A percentile compares a stretch with the other conserved stretches of the same genome.
Evolutionary conservation across 2,329 filamentous ascomycete genomes (phyloP).

Genomic region (Aspergillus texensis): DNA sequence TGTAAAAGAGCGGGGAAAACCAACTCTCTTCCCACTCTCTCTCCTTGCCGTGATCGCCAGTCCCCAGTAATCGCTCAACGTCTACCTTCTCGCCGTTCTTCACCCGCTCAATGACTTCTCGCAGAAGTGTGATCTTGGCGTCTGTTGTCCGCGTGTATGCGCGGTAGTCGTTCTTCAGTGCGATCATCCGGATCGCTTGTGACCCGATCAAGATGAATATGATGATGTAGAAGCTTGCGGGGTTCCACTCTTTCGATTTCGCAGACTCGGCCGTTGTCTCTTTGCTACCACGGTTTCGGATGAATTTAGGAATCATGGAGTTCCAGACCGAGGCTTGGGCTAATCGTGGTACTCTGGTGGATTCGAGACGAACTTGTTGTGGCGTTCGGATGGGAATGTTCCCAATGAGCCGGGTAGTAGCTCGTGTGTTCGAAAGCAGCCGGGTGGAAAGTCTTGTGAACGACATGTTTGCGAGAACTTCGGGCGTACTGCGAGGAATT

Average conservation of each 20-base stretch:
- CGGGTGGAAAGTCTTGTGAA: background rate
- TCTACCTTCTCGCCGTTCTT: slow-evolving; percentile 67
- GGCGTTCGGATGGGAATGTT: slow-evolving; percentile 3
- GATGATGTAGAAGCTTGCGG: slow-evolving; percentile 78
- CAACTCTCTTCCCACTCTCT: slow-evolving; percentile 84
- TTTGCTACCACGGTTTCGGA: slow-evolving; percentile 41
- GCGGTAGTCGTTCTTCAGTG: slow-evolving; percentile 72
- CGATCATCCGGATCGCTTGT: slow-evolving; percentile 91
- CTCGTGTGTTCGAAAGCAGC: background rate
- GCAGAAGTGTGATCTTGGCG: slow-evolving; percentile 73
- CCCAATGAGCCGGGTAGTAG: background rate
- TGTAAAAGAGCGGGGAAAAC: slow-evolving; percentile 27
- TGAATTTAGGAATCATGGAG: slow-evolving; percentile 65
- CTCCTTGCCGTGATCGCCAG: slow-evolving; percentile 74
- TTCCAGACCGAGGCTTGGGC: slow-evolving; percentile 68
- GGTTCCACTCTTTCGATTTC: slow-evolving; percentile 71
- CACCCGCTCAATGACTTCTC: slow-evolving; percentile 60
- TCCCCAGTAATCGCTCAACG: slow-evolving; percentile 79
- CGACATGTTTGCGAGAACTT: background rate
- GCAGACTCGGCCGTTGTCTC: slow-evolving; percentile 28
- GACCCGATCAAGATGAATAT: slow-evolving; percentile 89
- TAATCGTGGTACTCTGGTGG: slow-evolving; percentile 50
- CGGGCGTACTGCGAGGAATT: background rate
- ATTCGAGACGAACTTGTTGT: slow-evolving; percentile 25
- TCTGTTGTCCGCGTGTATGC: slow-evolving; percentile 76